Base-by-base conservation (phyloP, 805 yeast genomes). In the Dipodascus albidus region DNA sequence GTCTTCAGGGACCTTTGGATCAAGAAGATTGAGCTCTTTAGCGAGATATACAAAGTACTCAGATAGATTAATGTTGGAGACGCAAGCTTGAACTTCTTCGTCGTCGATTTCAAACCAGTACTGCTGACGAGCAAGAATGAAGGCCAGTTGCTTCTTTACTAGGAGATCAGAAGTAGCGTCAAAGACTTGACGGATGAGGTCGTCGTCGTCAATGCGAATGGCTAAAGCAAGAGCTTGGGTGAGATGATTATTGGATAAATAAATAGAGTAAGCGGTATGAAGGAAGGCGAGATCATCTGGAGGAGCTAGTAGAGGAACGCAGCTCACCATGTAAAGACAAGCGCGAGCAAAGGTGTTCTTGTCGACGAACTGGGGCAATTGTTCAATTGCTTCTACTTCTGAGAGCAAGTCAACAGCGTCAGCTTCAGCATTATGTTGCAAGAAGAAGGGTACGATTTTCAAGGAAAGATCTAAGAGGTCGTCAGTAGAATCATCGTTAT, bases 361-460 rank as follows among this genome's bases (percentile, higher is more conserved):
- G 67, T 93, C 98, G 52, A 90, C 95, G 66, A 79, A 87, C 59
- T 83, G 81, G 6, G 93, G 83, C 58, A 93, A 74, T 64, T 82
- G 80, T 62, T 87, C 95, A 60, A 93, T 85, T 53, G 81, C 74
- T 70, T 93, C 99, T 53, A 93, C 80, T 70, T 93, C 99, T 55
- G 89, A 74, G 58, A 93, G 75, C 60, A 93, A 73, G 70, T 93
- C 99, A 23, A 93, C 96, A 1, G 99, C 99, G 66, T 93, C 99
- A 20, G 96, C 96, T 70, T 93, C 99, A 47, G 96, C 98, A 66
- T 93, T 91, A 71, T 91, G 97, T 64, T 87, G 82, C 60, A 93
- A 76, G 72, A 93, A 91, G 63, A 82, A 85, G 41, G 96, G 96
- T 42, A 87, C 90, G 60, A 93, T 82, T 60, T 83, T 79, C 60